Base-by-base conservation (phyloP, 169 alveolate genomes). In the Perkinsus olseni region DNA sequence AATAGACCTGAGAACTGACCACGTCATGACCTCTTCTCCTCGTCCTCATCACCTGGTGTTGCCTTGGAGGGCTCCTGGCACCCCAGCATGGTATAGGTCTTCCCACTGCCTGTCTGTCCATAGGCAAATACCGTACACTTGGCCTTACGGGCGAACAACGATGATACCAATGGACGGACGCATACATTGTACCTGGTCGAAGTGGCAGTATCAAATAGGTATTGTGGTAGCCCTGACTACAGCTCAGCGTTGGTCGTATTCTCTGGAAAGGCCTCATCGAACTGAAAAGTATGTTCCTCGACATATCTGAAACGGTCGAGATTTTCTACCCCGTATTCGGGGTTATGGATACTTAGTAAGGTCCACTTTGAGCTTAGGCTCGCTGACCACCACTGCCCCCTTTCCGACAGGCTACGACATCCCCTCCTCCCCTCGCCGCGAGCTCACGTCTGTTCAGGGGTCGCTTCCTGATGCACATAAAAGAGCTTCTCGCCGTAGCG, bases 71-170 rank as follows among this genome's bases (percentile, higher is more conserved):
- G 74, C 91, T 92, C 39, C 94, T 95, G 37, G 34, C 82, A 62
- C 31, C 98, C 98, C 94, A 97, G 91, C 98, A 97, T 97, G 40
- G 98, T 97, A 93, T 93, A 96, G 1, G 98, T 97, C 93, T 97
- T 97, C 3, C 98, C 98, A 50, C 97, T 95, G 51, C 96, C 96
- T 91, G 98, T 96, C 92, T 97, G 97, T 0, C 98, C 98, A 91
- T 96, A 97, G n/a, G 98, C 98, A 93, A 97, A 97, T 95, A 97
- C 96, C 39, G 98, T 95, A 36, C 96, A 94, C 74, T 94, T 96
- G 21, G 97, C 97, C 37, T 31, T 51, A 13, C 92, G 93, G 74
- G 91, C 40, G 94, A 96, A 96, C 51, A 96, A 96, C 28, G 97
- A 92, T 74, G 94, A 95, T 28, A 97, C 96, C 92, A 97, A 95